A percentile compares a stretch with the other conserved stretches of the same genome.
phyloP scores from a whole-genome alignment of 805 yeast species.

The Metschnikowia lunata region DNA sequence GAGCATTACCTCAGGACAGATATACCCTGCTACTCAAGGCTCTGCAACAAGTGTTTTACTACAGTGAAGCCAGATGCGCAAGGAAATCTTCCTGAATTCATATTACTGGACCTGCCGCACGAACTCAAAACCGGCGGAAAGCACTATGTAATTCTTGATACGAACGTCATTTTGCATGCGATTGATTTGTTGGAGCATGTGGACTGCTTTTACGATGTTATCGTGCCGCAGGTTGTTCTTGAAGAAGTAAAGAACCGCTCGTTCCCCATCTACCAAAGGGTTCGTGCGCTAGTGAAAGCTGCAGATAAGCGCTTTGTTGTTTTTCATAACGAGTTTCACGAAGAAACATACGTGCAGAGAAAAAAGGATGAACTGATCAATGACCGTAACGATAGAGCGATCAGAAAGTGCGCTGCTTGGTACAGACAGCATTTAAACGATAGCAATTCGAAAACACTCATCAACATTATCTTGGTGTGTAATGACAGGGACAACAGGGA shows the following conservation, averaged over 20 bases:
- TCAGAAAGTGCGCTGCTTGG: conserved; percentile 71
- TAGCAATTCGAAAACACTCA: conserved; percentile 25
- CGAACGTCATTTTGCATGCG: conserved; percentile 82
- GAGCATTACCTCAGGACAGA: conserved; percentile 92
- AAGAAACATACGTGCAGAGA: conserved; percentile 64
- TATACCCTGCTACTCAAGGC: conserved; percentile 80
- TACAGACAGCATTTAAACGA: conserved; percentile 58
- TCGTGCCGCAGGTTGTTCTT: conserved; percentile 90
- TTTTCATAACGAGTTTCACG: conserved; percentile 87
- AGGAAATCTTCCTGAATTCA: conserved; percentile 61
- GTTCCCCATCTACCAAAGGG: conserved; percentile 80
- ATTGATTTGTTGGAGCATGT: conserved; percentile 83
- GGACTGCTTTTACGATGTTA: conserved; percentile 78
- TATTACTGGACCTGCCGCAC: conserved; percentile 62
- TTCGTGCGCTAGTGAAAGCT: conserved; percentile 69
- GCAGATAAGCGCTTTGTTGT: conserved; percentile 83
- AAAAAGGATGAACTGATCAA: conserved; percentile 66
- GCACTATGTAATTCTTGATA: conserved; percentile 85
- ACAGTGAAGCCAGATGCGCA: conserved; percentile 57
- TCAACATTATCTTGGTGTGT: conserved; percentile 59
- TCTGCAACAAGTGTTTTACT: conserved; percentile 59
- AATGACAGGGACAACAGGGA: conserved; percentile 68
- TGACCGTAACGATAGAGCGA: conserved; percentile 89
- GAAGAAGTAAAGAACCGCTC: conserved; percentile 90
- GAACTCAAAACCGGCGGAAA: conserved; percentile 45